Conservation (phyloP, 495 filamentous ascomycete species). For the Xylaria curta region DNA sequence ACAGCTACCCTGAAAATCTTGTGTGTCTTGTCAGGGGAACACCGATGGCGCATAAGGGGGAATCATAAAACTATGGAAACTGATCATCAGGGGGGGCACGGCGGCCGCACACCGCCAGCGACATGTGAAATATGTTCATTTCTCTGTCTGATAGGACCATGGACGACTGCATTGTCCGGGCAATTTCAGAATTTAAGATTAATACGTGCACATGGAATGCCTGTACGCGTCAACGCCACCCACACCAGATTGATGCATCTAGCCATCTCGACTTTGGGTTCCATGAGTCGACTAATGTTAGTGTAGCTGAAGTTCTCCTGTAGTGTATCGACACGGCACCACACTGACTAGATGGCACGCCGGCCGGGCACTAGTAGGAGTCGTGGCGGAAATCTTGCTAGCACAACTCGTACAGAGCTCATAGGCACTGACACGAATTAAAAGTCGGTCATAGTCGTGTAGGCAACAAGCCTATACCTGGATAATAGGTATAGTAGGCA, state of each 20-base stretch:
- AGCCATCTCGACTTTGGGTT: background rate
- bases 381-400: conserved; percentile 2
- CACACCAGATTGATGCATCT: background rate
- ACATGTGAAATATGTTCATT: conserved; percentile 3
- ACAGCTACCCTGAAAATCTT: background rate
- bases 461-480: background rate
- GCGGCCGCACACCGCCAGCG: conserved; percentile 19
- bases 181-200: conserved; percentile 26
- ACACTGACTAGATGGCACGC: conserved; percentile 11
- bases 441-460: background rate
- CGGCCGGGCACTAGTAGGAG: conserved; percentile 8
- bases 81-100: conserved; percentile 20
- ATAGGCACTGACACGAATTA: background rate
- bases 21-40: conserved; percentile 6
- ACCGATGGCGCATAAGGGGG: background rate
- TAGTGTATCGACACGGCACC: conserved; percentile 1
- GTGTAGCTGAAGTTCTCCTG: conserved; percentile 7
- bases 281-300: conserved; percentile 8
- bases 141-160: conserved; percentile 10
- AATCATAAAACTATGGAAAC: conserved; percentile 15
- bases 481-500: background rate
- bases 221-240: conserved; percentile 24
- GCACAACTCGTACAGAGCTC: background rate
- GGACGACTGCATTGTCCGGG: conserved; percentile 13
- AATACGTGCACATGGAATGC: conserved; percentile 12